Evolutionary conservation across 352 stramenopile species (phyloP).

Genomic region (Blastocystis sp.): DNA sequence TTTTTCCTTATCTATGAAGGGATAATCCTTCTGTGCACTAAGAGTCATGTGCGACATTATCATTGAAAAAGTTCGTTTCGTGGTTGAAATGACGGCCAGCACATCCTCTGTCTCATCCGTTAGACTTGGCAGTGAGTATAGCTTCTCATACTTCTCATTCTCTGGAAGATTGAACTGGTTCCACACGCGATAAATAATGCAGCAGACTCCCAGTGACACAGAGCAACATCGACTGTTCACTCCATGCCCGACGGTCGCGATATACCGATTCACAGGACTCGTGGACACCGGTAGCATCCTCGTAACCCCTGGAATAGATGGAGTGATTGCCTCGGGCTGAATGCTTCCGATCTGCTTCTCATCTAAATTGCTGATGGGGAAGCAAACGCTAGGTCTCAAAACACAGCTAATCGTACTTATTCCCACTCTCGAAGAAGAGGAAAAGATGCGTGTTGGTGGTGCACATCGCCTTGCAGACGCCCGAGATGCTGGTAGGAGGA

Average conservation of each 20-base stretch:
- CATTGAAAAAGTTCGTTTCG: neutral
- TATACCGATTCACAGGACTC: neutral
- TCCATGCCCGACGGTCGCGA: neutral
- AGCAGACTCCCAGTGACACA: neutral
- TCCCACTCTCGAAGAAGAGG: conserved; percentile 7
- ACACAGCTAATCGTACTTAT: neutral
- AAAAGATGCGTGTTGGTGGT: neutral
- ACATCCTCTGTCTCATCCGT: neutral
- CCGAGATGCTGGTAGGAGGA: neutral
- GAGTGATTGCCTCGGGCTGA: neutral
- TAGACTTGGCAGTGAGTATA: conserved; percentile 16
- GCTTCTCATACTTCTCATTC: neutral
- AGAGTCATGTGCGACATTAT: neutral
- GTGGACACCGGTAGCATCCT: neutral
- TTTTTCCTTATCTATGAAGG: neutral
- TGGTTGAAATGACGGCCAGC: neutral
- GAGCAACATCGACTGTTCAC: neutral
- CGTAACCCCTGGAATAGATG: neutral
- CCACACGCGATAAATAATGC: neutral
- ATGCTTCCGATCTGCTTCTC: neutral
- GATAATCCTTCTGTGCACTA: neutral
- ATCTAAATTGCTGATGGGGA: neutral
- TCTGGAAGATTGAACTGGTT: neutral
- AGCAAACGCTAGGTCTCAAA: neutral
- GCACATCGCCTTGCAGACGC: neutral